Conservation (phyloP, 2,329 filamentous ascomycete species). For the Penicillium thymicola region DNA sequence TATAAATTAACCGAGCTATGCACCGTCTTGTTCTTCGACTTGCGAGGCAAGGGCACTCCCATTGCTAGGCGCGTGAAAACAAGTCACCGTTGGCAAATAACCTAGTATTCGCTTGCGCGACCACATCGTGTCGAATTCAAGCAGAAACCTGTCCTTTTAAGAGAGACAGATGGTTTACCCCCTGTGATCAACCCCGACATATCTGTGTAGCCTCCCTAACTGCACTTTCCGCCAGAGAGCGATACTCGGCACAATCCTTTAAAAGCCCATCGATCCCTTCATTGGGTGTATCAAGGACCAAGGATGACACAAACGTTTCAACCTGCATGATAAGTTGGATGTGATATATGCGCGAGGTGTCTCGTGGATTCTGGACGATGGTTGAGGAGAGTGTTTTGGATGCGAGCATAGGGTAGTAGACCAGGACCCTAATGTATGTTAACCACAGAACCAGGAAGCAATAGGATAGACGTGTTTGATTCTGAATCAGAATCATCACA, state of each 20-base stretch:
- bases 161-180: background rate
- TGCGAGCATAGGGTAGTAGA: background rate
- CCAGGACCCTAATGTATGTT: background rate
- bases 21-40: background rate
- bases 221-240: background rate
- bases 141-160: background rate
- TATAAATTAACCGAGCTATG: background rate
- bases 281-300: background rate
- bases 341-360: background rate
- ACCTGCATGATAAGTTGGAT: background rate
- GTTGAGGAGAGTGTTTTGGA: background rate
- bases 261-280: background rate
- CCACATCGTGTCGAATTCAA: background rate
- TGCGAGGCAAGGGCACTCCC: background rate
- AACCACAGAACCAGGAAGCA: background rate
- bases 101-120: background rate
- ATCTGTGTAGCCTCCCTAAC: background rate
- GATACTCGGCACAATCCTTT: background rate
- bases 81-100: background rate
- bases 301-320: background rate
- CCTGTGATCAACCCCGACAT: background rate
- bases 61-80: background rate
- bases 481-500: background rate
- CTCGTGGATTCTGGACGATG: background rate
- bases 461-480: background rate